Conservation (phyloP, 352 stramenopile genomes). For the Globisporangium acanthophoron region DNA sequence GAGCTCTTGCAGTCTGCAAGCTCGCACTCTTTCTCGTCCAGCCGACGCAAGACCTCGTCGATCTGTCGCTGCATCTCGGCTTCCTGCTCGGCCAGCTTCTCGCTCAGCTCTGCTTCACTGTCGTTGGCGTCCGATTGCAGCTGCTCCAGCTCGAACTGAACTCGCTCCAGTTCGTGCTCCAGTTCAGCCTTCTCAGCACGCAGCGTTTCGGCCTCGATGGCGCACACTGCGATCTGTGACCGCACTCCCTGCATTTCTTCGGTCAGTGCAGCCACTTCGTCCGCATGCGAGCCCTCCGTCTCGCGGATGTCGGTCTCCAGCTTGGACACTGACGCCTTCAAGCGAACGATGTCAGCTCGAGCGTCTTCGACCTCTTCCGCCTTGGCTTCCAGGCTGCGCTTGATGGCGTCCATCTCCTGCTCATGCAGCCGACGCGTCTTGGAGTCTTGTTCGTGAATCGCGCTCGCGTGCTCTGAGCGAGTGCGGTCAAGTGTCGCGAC, state of each 20-base stretch:
- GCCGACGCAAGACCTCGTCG: slow-evolving; percentile 17
- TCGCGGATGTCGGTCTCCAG: slow-evolving; percentile 37
- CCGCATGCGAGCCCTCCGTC: slow-evolving; percentile 24
- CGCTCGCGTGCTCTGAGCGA: slow-evolving; percentile 33
- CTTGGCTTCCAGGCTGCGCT: slow-evolving; percentile 30
- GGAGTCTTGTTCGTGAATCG: slow-evolving; percentile 25
- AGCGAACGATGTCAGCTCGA: slow-evolving; percentile 28
- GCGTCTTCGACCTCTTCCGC: slow-evolving; percentile 36
- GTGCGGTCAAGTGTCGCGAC: slow-evolving; percentile 31
- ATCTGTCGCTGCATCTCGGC: slow-evolving; percentile 21
- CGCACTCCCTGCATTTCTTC: slow-evolving; percentile 40
- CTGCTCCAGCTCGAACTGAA: slow-evolving; percentile 5
- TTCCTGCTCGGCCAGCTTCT: slow-evolving; percentile 21
- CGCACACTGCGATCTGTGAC: slow-evolving; percentile 29
- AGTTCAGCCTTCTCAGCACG: slow-evolving; percentile 29
- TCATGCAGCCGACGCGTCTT: slow-evolving; percentile 25
- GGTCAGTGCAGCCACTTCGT: slow-evolving; percentile 32
- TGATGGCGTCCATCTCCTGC: slow-evolving; percentile 36
- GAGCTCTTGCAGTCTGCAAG: slow-evolving; percentile 27
- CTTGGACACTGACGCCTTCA: slow-evolving; percentile 22
- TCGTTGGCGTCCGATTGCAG: slow-evolving; percentile 1
- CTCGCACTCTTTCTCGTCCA: slow-evolving; percentile 25
- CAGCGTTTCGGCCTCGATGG: slow-evolving; percentile 27
- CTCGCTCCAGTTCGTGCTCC: slow-evolving; percentile 28
- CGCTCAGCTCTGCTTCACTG: slow-evolving; percentile 13